Evolutionary conservation across 2,329 filamentous ascomycete genomes (phyloP).

Genomic region (Fusarium sp.): DNA sequence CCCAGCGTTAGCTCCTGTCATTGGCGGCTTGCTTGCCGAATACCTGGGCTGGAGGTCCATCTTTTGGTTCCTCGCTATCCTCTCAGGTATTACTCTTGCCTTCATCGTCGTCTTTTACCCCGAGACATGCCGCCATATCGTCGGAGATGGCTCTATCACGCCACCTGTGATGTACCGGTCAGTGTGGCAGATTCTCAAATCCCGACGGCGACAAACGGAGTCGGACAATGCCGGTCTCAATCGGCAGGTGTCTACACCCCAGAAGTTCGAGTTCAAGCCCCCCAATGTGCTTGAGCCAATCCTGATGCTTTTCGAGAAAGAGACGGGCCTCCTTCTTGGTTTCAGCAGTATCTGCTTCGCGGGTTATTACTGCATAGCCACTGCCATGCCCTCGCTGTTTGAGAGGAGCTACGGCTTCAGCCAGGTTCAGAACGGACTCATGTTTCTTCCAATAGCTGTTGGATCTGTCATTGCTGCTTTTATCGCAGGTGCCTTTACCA

Average conservation of each 20-base stretch:
- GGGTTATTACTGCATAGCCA: conserved; percentile 59
- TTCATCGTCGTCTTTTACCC: conserved; percentile 61
- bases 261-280: conserved; percentile 49
- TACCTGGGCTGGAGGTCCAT: conserved; percentile 67
- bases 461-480: conserved; percentile 59
- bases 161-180: conserved; percentile 52
- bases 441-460: conserved; percentile 61
- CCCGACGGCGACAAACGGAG: conserved; percentile 23
- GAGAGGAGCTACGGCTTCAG: conserved; percentile 65
- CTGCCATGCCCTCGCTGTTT: conserved; percentile 57
- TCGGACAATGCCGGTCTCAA: conserved; percentile 13
- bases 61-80: conserved; percentile 69
- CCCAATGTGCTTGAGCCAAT: conserved; percentile 55
- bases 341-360: conserved; percentile 58
- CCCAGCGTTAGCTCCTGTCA: conserved; percentile 61
- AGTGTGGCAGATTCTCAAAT: conserved; percentile 45
- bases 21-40: conserved; percentile 66
- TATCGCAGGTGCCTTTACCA: conserved; percentile 64
- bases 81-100: conserved; percentile 52
- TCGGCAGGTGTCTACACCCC: conserved; percentile 21
- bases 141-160: conserved; percentile 61
- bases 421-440: conserved; percentile 63
- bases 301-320: conserved; percentile 53
- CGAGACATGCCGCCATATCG: conserved; percentile 59
- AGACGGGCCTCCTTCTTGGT: conserved; percentile 56